These are phyloP conservation scores for Bertia moriformis DNA, from an alignment of 2,329 filamentous ascomycete genomes.

Conservation along the genomic window DNA sequence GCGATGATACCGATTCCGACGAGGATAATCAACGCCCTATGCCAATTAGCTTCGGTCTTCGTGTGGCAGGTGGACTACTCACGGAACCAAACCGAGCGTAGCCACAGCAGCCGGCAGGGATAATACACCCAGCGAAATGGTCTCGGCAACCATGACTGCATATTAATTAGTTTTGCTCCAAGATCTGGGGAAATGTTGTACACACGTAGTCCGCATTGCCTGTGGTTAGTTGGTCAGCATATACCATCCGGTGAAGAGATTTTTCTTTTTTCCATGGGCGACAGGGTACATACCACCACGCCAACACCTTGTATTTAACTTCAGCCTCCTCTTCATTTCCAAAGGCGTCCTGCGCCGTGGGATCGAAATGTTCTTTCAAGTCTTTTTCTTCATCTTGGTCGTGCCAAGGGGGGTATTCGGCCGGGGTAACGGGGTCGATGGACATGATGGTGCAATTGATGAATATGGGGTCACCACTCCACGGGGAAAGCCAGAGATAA, in stretches of 20 bases:
- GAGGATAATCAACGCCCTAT: conserved; percentile 26
- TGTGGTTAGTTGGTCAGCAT: background rate
- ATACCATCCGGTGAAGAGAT: too few relatives aligned
- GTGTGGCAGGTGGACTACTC: background rate
- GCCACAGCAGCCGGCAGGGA: background rate
- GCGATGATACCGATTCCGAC: conserved; percentile 33
- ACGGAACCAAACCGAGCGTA: background rate
- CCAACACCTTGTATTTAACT: background rate
- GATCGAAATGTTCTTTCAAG: too few relatives aligned
- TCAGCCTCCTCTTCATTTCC: background rate
- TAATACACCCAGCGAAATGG: conserved; percentile 1
- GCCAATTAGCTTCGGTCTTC: background rate
- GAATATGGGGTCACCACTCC: too few relatives aligned
- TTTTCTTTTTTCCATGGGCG: too few relatives aligned
- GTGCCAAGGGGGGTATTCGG: too few relatives aligned
- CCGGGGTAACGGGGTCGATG: too few relatives aligned
- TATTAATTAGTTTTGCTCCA: background rate
- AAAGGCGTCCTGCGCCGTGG: conserved; percentile 5
- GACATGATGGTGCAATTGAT: too few relatives aligned
- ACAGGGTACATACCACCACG: conserved; percentile 1
- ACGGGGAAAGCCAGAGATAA: too few relatives aligned
- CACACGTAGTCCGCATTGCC: background rate
- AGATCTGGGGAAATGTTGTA: background rate
- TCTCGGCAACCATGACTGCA: conserved; percentile 1
- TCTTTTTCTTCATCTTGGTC: too few relatives aligned